Evolutionary conservation across 345 rosid species (phyloP).

Genomic region (Zanthoxylum bungeanum): DNA sequence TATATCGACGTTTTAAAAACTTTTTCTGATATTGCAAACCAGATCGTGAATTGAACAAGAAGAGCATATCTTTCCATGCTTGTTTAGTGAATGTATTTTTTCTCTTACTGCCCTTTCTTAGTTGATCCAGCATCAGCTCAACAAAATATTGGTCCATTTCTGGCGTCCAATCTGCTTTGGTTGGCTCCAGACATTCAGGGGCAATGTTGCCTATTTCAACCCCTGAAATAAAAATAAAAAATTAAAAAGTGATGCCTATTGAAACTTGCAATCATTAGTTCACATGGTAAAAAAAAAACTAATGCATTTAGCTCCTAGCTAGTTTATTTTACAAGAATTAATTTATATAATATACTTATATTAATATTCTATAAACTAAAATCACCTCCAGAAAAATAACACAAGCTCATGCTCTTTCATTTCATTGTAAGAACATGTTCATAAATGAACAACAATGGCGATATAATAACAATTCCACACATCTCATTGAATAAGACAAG

Average conservation of each 20-base stretch:
- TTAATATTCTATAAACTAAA: not conserved
- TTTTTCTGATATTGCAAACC: conserved; percentile 25
- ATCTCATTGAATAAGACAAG: not conserved
- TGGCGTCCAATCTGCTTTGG: conserved; percentile 32
- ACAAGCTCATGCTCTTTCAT: not conserved
- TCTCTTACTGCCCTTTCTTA: conserved; percentile 31
- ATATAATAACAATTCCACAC: not conserved
- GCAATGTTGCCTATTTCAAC: conserved; percentile 23
- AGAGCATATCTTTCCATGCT: conserved; percentile 48
- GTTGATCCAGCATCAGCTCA: conserved; percentile 44
- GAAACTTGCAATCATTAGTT: not conserved
- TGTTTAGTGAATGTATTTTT: conserved; percentile 30
- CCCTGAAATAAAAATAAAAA: conserved; percentile 14
- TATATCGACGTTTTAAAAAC: conserved; percentile 30
- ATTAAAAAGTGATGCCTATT: not conserved
- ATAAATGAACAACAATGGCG: not conserved
- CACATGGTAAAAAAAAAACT: not conserved
- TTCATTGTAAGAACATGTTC: not conserved
- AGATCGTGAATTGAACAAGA: conserved; percentile 39
- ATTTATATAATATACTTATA: not conserved
- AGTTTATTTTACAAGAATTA: not conserved
- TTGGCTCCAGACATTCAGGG: conserved; percentile 23
- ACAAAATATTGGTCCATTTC: conserved; percentile 41
- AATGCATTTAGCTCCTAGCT: not conserved
- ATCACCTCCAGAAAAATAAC: not conserved